Conservation (phyloP, 2,329 filamentous ascomycete species). For the Purpureocillium takamizusanense region DNA sequence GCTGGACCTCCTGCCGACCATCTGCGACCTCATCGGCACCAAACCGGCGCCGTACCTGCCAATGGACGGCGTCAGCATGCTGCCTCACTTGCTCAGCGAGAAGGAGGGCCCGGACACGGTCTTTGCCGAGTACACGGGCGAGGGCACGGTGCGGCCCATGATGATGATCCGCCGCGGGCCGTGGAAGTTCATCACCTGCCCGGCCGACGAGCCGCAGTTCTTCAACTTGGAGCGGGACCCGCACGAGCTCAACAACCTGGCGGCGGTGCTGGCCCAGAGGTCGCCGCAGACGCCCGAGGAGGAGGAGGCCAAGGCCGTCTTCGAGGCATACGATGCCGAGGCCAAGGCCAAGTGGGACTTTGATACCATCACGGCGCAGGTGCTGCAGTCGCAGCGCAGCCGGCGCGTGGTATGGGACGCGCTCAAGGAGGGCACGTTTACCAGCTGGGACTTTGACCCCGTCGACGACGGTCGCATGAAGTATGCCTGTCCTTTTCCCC, state of each 20-base stretch:
- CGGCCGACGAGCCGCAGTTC: slow-evolving; percentile 74
- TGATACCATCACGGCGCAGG: slow-evolving; percentile 62
- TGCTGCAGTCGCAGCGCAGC: slow-evolving; percentile 69
- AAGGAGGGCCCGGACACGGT: slow-evolving; percentile 70
- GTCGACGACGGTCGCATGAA: slow-evolving; percentile 58
- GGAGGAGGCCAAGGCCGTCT: slow-evolving; percentile 36
- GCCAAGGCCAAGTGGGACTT: slow-evolving; percentile 74
- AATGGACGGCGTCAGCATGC: slow-evolving; percentile 74
- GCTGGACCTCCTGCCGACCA: slow-evolving; percentile 80
- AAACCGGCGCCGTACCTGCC: slow-evolving; percentile 63
- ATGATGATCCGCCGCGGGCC: slow-evolving; percentile 88
- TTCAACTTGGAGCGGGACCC: slow-evolving; percentile 74
- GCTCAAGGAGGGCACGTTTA: slow-evolving; percentile 65
- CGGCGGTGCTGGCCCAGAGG: slow-evolving; percentile 32
- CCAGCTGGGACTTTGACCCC: slow-evolving; percentile 81
- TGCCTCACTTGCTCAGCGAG: slow-evolving; percentile 60
- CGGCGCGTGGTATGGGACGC: slow-evolving; percentile 73
- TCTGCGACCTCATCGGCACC: slow-evolving; percentile 72
- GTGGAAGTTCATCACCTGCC: slow-evolving; percentile 88
- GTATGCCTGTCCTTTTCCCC: slow-evolving; percentile 29
- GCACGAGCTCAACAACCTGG: slow-evolving; percentile 66
- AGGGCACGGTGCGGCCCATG: slow-evolving; percentile 79
- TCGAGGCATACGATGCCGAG: slow-evolving; percentile 64
- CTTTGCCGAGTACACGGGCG: slow-evolving; percentile 91
- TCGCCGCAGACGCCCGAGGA: slow-evolving; percentile 31